Evolutionary conservation across 2,329 filamentous ascomycete species (phyloP).

Genomic region (Colletotrichum tanaceti): DNA sequence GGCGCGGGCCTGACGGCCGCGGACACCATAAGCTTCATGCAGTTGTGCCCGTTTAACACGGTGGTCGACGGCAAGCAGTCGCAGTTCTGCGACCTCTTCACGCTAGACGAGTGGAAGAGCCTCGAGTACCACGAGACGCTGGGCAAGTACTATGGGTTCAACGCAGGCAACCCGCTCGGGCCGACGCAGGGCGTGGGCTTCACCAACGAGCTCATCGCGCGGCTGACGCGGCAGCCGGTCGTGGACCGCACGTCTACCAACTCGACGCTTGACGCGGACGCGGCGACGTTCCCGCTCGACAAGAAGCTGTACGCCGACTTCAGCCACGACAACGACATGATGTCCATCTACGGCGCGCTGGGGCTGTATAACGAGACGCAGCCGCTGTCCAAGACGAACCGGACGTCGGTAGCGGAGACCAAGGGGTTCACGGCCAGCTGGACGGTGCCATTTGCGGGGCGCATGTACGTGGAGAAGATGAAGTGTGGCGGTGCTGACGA

Average conservation of each 20-base stretch:
- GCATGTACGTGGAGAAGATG: slow-evolving; percentile 92
- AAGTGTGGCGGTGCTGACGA: slow-evolving; percentile 62
- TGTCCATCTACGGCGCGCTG: slow-evolving; percentile 78
- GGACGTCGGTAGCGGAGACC: slow-evolving; percentile 60
- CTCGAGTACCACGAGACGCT: slow-evolving; percentile 87
- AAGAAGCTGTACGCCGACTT: slow-evolving; percentile 85
- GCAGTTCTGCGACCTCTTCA: slow-evolving; percentile 82
- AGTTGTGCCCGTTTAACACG: slow-evolving; percentile 87
- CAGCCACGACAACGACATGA: slow-evolving; percentile 91
- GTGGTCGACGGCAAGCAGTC: slow-evolving; percentile 75
- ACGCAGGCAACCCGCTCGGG: slow-evolving; percentile 80
- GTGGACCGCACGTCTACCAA: slow-evolving; percentile 81
- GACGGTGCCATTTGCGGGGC: slow-evolving; percentile 83
- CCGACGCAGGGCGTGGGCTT: slow-evolving; percentile 89
- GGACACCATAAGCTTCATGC: slow-evolving; percentile 82
- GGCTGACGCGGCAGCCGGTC: slow-evolving; percentile 77
- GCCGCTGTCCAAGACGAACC: slow-evolving; percentile 62
- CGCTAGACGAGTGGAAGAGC: slow-evolving; percentile 74
- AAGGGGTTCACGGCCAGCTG: slow-evolving; percentile 80
- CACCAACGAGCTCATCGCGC: slow-evolving; percentile 86
- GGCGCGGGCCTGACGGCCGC: slow-evolving; percentile 72
- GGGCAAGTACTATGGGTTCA: slow-evolving; percentile 87
- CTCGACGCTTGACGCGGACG: slow-evolving; percentile 75
- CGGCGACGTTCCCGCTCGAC: slow-evolving; percentile 78
- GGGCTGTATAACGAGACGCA: slow-evolving; percentile 78